A percentile compares a stretch with the other conserved stretches of the same genome.
Evolutionary conservation across 306 rosid species (phyloP).

Genomic region (Cucurbita argyrosperma): DNA sequence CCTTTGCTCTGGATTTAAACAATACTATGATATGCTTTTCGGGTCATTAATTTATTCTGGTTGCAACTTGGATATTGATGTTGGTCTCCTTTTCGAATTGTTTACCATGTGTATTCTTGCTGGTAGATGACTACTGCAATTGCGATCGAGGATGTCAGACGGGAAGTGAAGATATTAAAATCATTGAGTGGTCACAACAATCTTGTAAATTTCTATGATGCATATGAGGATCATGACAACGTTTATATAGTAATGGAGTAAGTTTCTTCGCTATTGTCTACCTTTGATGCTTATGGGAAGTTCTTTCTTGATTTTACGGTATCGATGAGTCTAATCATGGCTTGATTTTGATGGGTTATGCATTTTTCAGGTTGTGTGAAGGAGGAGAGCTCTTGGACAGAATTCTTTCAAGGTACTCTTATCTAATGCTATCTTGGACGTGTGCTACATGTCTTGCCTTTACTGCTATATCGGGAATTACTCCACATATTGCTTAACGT

Average conservation of each 20-base stretch:
- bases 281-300: neutral
- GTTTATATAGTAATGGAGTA: conserved; percentile 97
- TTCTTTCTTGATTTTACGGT: neutral
- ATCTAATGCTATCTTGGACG: neutral
- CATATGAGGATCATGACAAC: conserved; percentile 72
- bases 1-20: neutral
- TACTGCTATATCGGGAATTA: too few relatives aligned
- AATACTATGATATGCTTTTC: neutral
- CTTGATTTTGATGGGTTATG: neutral
- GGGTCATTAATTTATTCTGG: neutral
- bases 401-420: conserved; percentile 61
- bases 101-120: neutral
- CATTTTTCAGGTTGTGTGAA: conserved; percentile 56
- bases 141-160: conserved; percentile 86
- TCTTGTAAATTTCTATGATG: conserved; percentile 64
- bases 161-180: conserved; percentile 86
- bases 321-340: neutral
- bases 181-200: conserved; percentile 74
- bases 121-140: conserved; percentile 87
- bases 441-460: too few relatives aligned
- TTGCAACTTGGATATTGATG: neutral
- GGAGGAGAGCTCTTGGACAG: conserved; percentile 96
- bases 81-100: neutral
- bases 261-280: conserved; percentile 10
- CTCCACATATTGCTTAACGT: too few relatives aligned